Base-by-base conservation (phyloP, 371 early-diverging fungal species). In the Syncephalis fuscata region DNA sequence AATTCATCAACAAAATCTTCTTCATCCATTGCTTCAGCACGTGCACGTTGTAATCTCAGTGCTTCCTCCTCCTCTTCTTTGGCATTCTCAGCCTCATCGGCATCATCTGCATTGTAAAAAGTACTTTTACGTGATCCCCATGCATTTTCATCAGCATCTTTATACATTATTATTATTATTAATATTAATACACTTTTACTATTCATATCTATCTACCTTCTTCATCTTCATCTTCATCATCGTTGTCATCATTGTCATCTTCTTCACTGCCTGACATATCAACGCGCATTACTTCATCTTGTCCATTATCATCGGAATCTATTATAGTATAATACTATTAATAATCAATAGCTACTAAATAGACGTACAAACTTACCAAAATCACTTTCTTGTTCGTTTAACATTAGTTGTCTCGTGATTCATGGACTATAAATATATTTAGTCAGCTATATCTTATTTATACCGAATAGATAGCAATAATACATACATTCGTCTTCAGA, bases 1-100 rank as follows among this genome's bases (percentile, higher is more conserved):
- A 69, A 56, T 48, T 79, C 82, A 47, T 83, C 88, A n/a, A 92
- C 64, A 57, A 91, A 93, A 70, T 95, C 94, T 26, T 75, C 82
- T 61, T 92, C 94, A 27, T 78, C 70, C 74, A 92, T 76, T 22
- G 72, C 67, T 23, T 76, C 71, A 15, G 85, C 56, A 26, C 75
- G 76, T 59, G 82, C 74, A 63, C 74, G 77, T 58, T 92, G 92
- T 51, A 95, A 65, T 52, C 84, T 75, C 48, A 87, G 60, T 1
- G 92, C 94, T 60, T 94, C 94, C 42, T 75, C 76, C 52, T 88
- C 95, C 58, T 94, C 93, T 51, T 88, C 88, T 32, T 75, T 75
- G 55, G 82, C 80, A 46, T 81, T 82, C n/a, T 76, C 81, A 24
- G 78, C 55, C 52, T 82, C 81, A 17, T 73, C 76, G 23, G 65